Percentiles rank a stretch among this genome's conserved stretches.
Conservation (phyloP, 768 basidiomycete genomes). For the Cyathus striatus region DNA sequence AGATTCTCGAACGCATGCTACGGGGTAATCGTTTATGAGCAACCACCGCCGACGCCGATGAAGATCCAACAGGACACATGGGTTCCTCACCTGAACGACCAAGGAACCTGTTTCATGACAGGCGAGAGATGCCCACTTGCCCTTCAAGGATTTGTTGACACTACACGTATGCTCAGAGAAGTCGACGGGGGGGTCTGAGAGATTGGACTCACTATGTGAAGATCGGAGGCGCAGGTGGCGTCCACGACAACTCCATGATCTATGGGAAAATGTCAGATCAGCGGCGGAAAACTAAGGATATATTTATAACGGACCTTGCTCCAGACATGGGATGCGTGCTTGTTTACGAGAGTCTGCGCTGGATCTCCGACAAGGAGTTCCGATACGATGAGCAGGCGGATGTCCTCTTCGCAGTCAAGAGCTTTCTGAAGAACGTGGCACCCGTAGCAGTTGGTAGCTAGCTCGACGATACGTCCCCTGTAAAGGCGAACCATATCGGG, state of each 20-base stretch:
- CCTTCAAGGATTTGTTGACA: conserved; percentile 82
- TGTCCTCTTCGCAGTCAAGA: conserved; percentile 86
- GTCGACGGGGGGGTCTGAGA: not conserved
- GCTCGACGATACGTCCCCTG: conserved; percentile 79
- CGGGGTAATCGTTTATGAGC: not conserved
- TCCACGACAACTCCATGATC: conserved; percentile 92
- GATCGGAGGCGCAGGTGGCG: conserved; percentile 81
- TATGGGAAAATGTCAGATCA: conserved; percentile 17
- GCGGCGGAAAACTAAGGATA: not conserved
- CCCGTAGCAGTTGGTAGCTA: conserved; percentile 86
- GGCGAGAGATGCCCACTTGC: conserved; percentile 85
- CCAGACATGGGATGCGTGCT: conserved; percentile 91
- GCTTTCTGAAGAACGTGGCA: conserved; percentile 89
- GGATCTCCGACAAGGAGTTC: conserved; percentile 83
- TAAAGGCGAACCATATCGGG: not conserved
- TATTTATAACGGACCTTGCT: conserved; percentile 59
- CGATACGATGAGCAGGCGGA: conserved; percentile 76
- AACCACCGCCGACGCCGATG: not conserved
- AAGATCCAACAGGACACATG: not conserved
- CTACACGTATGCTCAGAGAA: conserved; percentile 31
- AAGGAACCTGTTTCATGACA: conserved; percentile 90
- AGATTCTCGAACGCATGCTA: conserved; percentile 85
- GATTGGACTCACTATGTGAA: conserved; percentile 65
- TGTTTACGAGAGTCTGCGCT: conserved; percentile 82
- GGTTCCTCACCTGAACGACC: conserved; percentile 68